Percentiles rank a stretch among this genome's conserved stretches.
These are phyloP conservation scores for Erysimum cheiri DNA, from an alignment of 441 rosid genomes.

Conservation along the genomic window DNA sequence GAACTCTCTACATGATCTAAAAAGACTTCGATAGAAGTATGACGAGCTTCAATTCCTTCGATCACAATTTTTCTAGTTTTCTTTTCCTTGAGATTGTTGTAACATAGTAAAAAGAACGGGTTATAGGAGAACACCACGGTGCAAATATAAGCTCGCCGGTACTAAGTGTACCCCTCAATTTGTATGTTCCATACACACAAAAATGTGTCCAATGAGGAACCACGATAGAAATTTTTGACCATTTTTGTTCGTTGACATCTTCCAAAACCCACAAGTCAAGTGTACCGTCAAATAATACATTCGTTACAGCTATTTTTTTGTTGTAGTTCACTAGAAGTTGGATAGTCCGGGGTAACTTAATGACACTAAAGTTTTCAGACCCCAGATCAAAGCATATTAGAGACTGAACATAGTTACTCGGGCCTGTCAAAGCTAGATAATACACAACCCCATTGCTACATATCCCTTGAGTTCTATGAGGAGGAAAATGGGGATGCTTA, in stretches of 20 bases:
- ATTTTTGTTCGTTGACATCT: neutral
- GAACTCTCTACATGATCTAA: neutral
- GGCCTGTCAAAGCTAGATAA: neutral
- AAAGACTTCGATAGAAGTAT: neutral
- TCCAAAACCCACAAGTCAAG: constrained; percentile 3
- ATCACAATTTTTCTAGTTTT: neutral
- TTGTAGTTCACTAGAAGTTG: neutral
- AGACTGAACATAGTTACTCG: too few species aligned
- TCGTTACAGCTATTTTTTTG: constrained; percentile 1
- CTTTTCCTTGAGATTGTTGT: neutral
- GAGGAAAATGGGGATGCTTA: neutral
- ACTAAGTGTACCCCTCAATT: neutral
- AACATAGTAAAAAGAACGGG: neutral
- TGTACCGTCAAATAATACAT: neutral
- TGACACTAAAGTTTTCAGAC: neutral
- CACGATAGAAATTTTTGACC: neutral
- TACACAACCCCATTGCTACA: neutral
- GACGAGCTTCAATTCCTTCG: neutral
- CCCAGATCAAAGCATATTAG: neutral
- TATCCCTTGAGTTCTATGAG: neutral
- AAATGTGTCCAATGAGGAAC: neutral
- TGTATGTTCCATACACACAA: neutral
- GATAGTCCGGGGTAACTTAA: neutral
- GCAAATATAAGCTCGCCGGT: neutral
- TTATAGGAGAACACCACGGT: neutral